A percentile compares a stretch with the other conserved stretches of the same genome.
phyloP scores from a whole-genome alignment of 768 basidiomycete genomes.

The Plicaturopsis crispa region DNA sequence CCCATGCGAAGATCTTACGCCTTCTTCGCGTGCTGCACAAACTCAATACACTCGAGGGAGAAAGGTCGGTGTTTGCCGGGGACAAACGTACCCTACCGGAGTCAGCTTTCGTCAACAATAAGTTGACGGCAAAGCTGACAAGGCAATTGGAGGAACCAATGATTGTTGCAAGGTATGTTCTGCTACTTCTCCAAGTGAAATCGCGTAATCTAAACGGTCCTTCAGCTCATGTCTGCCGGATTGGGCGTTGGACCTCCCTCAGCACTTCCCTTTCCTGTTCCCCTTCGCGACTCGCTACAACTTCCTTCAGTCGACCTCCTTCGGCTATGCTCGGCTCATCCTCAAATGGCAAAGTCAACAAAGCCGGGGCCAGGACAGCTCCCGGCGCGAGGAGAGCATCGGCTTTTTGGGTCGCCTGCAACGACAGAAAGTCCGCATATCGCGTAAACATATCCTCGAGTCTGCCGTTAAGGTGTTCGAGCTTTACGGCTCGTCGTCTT shows the following conservation, averaged over 20 bases:
- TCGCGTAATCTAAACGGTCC: background rate
- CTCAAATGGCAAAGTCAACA: constrained; percentile 93
- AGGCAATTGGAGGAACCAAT: constrained; percentile 96
- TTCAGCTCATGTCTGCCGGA: constrained; percentile 89
- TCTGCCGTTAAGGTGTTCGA: constrained; percentile 96
- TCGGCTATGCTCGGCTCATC: constrained; percentile 94
- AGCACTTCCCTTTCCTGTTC: constrained; percentile 97
- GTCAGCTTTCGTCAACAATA: constrained; percentile 93
- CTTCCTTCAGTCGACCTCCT: constrained; percentile 95
- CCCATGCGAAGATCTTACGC: constrained; percentile 86
- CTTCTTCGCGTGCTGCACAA: constrained; percentile 83
- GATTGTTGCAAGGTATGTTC: constrained; percentile 88
- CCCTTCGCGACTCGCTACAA: constrained; percentile 97
- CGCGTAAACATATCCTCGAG: constrained; percentile 89
- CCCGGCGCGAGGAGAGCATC: constrained; percentile 83
- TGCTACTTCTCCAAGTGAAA: background rate
- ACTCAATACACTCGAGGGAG: constrained; percentile 67
- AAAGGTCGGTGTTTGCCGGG: constrained; percentile 42
- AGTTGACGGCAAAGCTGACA: constrained; percentile 95
- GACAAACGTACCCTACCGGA: constrained; percentile 62
- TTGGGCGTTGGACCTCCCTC: constrained; percentile 94
- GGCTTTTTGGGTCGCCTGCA: constrained; percentile 89
- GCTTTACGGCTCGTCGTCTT: constrained; percentile 90
- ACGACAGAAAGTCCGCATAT: constrained; percentile 95
- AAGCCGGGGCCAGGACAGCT: constrained; percentile 66